These are phyloP conservation scores for Beta macrorhiza DNA, from an alignment of 179 eudicot species.

Conservation along the genomic window DNA sequence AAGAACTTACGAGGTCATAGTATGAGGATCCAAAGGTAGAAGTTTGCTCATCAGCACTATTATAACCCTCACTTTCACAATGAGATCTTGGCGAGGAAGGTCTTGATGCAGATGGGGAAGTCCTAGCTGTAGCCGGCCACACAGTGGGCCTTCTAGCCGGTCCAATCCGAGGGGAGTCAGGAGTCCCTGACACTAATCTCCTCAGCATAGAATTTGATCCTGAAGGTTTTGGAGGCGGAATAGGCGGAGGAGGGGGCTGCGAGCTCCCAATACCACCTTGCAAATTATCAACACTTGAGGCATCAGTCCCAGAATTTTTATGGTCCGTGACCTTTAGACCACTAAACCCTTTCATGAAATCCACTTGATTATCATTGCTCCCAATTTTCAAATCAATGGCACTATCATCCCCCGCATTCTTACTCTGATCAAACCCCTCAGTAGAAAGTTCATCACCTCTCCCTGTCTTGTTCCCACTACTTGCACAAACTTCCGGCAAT, in stretches of 20 bases:
- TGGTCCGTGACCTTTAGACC: conserved; percentile 38
- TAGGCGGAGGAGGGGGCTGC: conserved; percentile 94
- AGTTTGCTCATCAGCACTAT: conserved; percentile 93
- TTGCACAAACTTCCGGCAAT: conserved; percentile 31
- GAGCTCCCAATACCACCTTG: conserved; percentile 44
- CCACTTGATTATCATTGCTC: conserved; percentile 34
- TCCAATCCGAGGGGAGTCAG: conserved; percentile 67
- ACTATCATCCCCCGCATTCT: conserved; percentile 30
- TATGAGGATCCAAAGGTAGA: conserved; percentile 65
- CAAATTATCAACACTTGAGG: conserved; percentile 28
- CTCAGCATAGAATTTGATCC: conserved; percentile 43
- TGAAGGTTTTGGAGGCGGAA: conserved; percentile 83
- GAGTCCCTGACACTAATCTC: conserved; percentile 45
- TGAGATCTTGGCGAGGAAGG: conserved; percentile 93
- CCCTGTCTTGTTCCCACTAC: conserved; percentile 32
- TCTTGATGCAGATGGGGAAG: conserved; percentile 76
- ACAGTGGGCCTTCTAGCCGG: conserved; percentile 66
- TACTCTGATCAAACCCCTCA: conserved; percentile 34
- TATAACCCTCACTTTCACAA: conserved; percentile 88
- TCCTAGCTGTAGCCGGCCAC: conserved; percentile 70
- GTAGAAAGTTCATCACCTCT: conserved; percentile 38
- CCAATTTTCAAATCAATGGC: conserved; percentile 37
- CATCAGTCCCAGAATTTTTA: conserved; percentile 36
- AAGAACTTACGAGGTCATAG: conserved; percentile 72
- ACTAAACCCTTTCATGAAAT: conserved; percentile 38